Base-by-base conservation (phyloP, 768 basidiomycete genomes). In the Royoungia palumana region DNA sequence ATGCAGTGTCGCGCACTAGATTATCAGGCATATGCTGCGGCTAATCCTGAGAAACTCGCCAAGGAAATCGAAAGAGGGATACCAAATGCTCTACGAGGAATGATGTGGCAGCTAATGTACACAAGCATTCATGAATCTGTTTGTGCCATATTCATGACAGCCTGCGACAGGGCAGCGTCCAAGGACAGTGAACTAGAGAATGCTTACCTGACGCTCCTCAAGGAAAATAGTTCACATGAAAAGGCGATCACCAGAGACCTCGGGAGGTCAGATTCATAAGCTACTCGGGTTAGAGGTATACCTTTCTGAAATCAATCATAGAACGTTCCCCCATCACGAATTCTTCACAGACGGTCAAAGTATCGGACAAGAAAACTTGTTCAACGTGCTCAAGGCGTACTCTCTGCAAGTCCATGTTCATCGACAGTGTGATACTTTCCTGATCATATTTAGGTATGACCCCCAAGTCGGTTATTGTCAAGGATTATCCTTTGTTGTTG, bases 371-470 rank as follows among this genome's bases (percentile, higher is more conserved):
- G 95, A 97, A 68, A 94, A 95, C 61, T 69, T 99, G 30, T 97
- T 97, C 74, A 98, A 97, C 63, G 94, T 99, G 30, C 76, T 97
- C 27, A 98, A 98, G 66, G 96, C 96, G 10, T 99, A 98, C 66
- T 96, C 93, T 19, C 66, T 98, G 83, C 92, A 71, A 62, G 87
- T 67, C 28, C 46, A 35, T 13, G 10, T 37, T 44, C 17, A 39
- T 48, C 51, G 20, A 36, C 12, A 13, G 14, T 21, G 24, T 17
- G 22, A 30, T 16, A 38, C 11, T 42, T 19, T 34, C 11, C 50
- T 54, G 13, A 0, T 32, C 17, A 8, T 47, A 40, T 47, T 41
- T 54, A 86, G 92, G 59, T 89, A 93, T 70, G 91, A 94, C 68
- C 75, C 87, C 36, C 86, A 94, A 68, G 95, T 98, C 6, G 96